Evolutionary conservation across 2,329 filamentous ascomycete genomes (phyloP).

Genomic region (Pseudogymnoascus sp.): DNA sequence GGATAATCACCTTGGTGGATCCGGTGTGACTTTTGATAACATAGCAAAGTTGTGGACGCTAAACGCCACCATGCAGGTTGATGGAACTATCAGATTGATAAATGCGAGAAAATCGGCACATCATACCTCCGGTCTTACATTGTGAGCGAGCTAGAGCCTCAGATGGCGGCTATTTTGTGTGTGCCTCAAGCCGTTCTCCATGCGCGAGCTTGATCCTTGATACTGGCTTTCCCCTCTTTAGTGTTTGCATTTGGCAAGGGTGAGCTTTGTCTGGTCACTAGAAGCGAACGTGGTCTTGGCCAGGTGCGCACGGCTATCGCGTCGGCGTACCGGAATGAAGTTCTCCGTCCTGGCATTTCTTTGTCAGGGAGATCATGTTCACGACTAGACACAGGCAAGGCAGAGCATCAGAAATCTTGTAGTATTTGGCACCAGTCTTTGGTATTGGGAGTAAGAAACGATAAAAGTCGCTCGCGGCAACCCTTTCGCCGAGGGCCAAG

Average conservation of each 20-base stretch:
- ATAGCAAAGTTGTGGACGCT: background rate
- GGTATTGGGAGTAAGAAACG: background rate
- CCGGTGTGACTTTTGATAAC: background rate
- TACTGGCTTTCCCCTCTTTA: background rate
- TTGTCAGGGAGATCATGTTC: background rate
- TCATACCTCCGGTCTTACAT: background rate
- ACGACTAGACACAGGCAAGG: background rate
- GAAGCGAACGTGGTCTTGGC: background rate
- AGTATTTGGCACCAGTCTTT: background rate
- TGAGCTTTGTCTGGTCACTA: background rate
- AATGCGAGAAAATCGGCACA: background rate
- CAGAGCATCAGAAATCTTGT: background rate
- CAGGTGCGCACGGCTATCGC: background rate
- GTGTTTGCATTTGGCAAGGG: conserved; percentile 2
- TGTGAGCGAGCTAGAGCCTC: background rate
- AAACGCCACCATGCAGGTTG: background rate
- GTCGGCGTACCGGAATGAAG: background rate
- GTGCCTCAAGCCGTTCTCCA: background rate
- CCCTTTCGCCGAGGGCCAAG: background rate
- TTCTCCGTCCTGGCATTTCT: background rate
- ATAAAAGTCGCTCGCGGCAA: background rate
- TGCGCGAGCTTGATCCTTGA: background rate
- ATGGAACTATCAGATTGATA: background rate
- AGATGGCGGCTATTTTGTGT: background rate
- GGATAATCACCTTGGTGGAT: background rate